Base-by-base conservation (phyloP, 1,139 yeast species). In the Debaryomyces sp. region DNA sequence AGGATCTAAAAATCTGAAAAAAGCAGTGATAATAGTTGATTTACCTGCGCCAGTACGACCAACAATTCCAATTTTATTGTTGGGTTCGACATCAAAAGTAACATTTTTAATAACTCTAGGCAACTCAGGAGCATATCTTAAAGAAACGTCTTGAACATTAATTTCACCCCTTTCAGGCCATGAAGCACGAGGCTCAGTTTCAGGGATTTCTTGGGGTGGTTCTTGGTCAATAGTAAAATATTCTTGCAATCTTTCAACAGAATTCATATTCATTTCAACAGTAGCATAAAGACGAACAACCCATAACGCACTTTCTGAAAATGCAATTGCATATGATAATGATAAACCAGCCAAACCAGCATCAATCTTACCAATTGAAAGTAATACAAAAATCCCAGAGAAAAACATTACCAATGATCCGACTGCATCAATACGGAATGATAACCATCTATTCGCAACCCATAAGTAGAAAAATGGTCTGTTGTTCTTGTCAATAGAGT, bases 11-110 rank as follows among this genome's bases (percentile, higher is more conserved):
- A 94, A 89, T 63, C 99, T 81, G 76, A 94, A 94, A 59, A 94
- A 81, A 3, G 98, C 97, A 5, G 97, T 89, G 54, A 94, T 92
- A 53, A 94, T 91, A 1, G 99, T 92, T 1, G 97, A 91, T 67
- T 94, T 94, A 60, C 99, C 99, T 33, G 99, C 99, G 67, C 99
- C 99, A 0, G 99, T 94, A 67, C 99, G 85, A 37, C 98, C 99
- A 54, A 92, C 97, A 63, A 94, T 87, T 62, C 98, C 99, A 57
- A 94, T 82, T 66, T 94, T 94, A 61, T 84, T 78, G 55, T 82
- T 84, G n/a, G 96, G 82, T 42, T 84, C 82, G 27, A 95, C 96
- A 44, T 82, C 79, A 70, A 94, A 94, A 0, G 92, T 69, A 22
- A 91, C 96, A 59, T 87, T 82, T 62, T 90, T 90, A 61, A 95